Percentiles rank a stretch among this genome's conserved stretches.
These are phyloP conservation scores for Clavispora vitiphila DNA, from an alignment of 805 yeast species.

Conservation along the genomic window DNA sequence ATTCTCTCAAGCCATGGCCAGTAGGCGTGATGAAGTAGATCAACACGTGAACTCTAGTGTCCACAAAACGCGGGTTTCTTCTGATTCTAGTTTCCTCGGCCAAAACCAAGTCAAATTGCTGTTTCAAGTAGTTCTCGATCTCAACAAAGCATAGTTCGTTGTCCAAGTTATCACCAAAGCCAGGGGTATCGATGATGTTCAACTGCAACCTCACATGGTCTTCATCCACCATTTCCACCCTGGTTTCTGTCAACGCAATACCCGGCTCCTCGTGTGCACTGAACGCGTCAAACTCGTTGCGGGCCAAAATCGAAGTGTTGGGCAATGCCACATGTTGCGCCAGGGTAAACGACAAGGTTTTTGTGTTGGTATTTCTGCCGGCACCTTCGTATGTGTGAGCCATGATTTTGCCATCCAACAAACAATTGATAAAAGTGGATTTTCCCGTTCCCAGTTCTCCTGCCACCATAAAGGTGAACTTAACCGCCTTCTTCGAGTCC, in stretches of 20 bases:
- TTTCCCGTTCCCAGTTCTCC: constrained; percentile 78
- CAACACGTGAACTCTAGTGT: constrained; percentile 72
- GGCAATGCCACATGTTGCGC: constrained; percentile 52
- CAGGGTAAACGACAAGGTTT: constrained; percentile 52
- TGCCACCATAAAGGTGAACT: constrained; percentile 67
- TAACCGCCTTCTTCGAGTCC: constrained; percentile 68
- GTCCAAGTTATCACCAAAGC: constrained; percentile 73
- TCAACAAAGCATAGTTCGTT: constrained; percentile 64
- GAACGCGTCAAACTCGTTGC: constrained; percentile 55
- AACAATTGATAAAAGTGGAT: constrained; percentile 66
- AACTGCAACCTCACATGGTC: constrained; percentile 51
- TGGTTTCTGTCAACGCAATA: constrained; percentile 65
- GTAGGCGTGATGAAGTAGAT: constrained; percentile 74
- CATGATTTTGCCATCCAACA: constrained; percentile 57
- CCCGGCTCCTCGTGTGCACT: constrained; percentile 68
- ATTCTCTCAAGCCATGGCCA: constrained; percentile 74
- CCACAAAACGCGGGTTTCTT: constrained; percentile 80
- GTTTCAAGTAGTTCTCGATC: constrained; percentile 61
- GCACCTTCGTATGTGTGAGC: constrained; percentile 50
- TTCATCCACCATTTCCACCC: constrained; percentile 57
- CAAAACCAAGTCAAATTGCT: constrained; percentile 71
- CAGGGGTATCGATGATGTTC: constrained; percentile 66
- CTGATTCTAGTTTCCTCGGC: constrained; percentile 83
- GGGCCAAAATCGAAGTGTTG: constrained; percentile 51
- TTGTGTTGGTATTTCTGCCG: constrained; percentile 30